Base-by-base conservation (phyloP, 768 basidiomycete species). In the Leccinellum rugosiceps region DNA sequence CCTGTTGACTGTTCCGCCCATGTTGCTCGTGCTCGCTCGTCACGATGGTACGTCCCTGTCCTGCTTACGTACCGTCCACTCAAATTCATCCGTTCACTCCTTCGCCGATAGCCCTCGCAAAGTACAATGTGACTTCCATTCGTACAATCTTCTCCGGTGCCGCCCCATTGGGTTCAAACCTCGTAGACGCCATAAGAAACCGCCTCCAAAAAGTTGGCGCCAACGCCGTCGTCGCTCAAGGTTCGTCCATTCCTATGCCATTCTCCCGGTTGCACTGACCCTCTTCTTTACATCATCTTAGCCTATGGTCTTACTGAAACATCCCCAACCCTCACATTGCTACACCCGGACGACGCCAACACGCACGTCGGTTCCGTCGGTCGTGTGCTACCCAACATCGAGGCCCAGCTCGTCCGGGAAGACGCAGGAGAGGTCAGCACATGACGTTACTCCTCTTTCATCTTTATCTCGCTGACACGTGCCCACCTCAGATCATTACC, bases 301-400 rank as follows among this genome's bases (percentile, higher is more conserved):
- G 88, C 87, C 1, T 92, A 85, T 56, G 88, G 92, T 26, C 77
- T 93, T 19, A 93, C 91, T 1, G 92, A 94, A 72, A 92, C 90
- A 1, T 88, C 90, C 0, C 90, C 90, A 0, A 84, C 85, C 0
- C 79, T 84, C 0, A 83, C 86, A 60, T 60, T 88, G 3, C 76
- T 89, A 8, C 76, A 82, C 1, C 50, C 68, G 0, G 65, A 76
- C 3, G 74, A 82, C 19, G 72, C 74, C 1, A 57, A 72, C 13
- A 68, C 76, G 17, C 88, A 85, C 61, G 68, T 83, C 25, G 90
- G 90, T 11, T 84, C 82, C 48, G 78, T 87, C 31, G 94, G 94
- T 3, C 63, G 78, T 5, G 74, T 94, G 2, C 70, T 93, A 28
- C 85, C 94, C 0, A 88, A 88, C 61, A 78, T 94, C 31, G 83